These are phyloP conservation scores for Aspergillus sojae DNA, from an alignment of 2,329 filamentous ascomycete genomes.

Conservation along the genomic window DNA sequence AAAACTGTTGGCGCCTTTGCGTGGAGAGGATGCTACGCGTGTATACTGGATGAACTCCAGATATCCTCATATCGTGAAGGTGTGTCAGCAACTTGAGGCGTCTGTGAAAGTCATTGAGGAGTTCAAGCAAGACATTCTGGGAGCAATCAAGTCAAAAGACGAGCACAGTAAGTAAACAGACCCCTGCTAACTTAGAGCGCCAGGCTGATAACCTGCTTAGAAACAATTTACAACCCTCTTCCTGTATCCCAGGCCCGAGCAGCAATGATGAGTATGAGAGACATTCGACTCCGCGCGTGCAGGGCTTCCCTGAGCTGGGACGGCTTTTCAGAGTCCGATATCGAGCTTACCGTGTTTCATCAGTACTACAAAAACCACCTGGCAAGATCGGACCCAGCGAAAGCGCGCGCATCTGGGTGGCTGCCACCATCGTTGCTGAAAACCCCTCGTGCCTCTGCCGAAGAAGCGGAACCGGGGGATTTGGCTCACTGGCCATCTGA, in stretches of 20 bases:
- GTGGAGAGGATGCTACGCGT: conserved; percentile 14
- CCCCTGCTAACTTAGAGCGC: background rate
- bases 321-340: conserved; percentile 16
- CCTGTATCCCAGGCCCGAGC: conserved; percentile 16
- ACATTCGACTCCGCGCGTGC: conserved; percentile 24
- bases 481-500: conserved; percentile 19
- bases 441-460: conserved; percentile 16
- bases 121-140: conserved; percentile 24
- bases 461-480: conserved; percentile 11
- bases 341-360: conserved; percentile 24
- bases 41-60: conserved; percentile 25
- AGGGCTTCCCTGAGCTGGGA: conserved; percentile 22
- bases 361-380: conserved; percentile 24
- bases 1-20: conserved; percentile 25
- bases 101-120: conserved; percentile 23
- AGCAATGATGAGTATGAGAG: conserved; percentile 19
- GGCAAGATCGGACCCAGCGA: conserved; percentile 13
- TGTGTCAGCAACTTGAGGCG: conserved; percentile 21
- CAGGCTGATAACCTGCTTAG: conserved; percentile 7
- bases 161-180: conserved; percentile 19
- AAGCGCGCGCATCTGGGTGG: conserved; percentile 22
- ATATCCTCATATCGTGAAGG: conserved; percentile 8
- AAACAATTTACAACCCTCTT: conserved; percentile 17
- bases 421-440: conserved; percentile 17
- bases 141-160: conserved; percentile 9